Evolutionary conservation across 2,329 filamentous ascomycete species (phyloP).

Genomic region (Talaromyces marneffei): DNA sequence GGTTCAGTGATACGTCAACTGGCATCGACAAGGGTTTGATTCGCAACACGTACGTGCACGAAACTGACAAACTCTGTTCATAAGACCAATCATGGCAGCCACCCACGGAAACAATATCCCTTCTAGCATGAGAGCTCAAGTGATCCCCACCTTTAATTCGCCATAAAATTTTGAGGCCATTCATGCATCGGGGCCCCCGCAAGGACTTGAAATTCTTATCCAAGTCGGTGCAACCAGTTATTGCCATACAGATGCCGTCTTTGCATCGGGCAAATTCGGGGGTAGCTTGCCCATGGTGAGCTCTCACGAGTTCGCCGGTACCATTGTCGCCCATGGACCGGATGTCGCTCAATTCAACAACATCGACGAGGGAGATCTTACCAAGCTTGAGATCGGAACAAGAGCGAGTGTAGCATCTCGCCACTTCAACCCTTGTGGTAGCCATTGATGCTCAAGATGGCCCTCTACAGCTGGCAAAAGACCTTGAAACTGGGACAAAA

Average conservation of each 20-base stretch:
- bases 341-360: not conserved
- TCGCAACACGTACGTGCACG: not conserved
- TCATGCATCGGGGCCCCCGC: slow-evolving; percentile 36
- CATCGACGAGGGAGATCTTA: not conserved
- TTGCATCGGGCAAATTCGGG: slow-evolving; percentile 32
- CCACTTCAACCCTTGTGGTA: slow-evolving; percentile 16
- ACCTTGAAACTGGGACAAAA: slow-evolving; percentile 23
- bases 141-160: slow-evolving; percentile 19
- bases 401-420: not conserved
- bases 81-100: not conserved
- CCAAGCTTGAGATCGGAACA: not conserved
- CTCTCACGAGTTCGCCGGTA: slow-evolving; percentile 45
- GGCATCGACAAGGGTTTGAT: not conserved
- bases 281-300: slow-evolving; percentile 40
- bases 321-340: slow-evolving; percentile 28
- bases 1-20: not conserved
- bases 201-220: slow-evolving; percentile 41
- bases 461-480: slow-evolving; percentile 23
- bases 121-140: slow-evolving; percentile 18
- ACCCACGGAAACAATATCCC: not conserved
- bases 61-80: not conserved
- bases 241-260: slow-evolving; percentile 41
- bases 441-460: slow-evolving; percentile 27
- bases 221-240: slow-evolving; percentile 45
- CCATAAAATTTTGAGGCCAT: slow-evolving; percentile 20